These are phyloP conservation scores for Sarcodon sp. DNA, from an alignment of 768 basidiomycete genomes.

Conservation along the genomic window DNA sequence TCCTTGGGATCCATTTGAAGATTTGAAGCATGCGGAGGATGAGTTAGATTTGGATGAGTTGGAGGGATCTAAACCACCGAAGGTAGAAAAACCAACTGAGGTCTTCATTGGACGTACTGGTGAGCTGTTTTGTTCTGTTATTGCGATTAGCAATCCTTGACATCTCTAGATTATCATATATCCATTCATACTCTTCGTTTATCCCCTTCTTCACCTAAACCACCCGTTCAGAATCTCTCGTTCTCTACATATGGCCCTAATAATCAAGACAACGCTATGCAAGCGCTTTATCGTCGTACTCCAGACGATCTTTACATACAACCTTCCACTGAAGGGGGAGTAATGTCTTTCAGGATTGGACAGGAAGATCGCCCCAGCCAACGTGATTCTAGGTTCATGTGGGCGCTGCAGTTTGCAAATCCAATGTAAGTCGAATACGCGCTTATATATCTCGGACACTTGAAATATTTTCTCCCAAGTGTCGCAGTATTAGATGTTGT, in stretches of 20 bases:
- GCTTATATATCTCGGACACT: background rate
- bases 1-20: slow-evolving; percentile 60
- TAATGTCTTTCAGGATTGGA: slow-evolving; percentile 54
- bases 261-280: slow-evolving; percentile 65
- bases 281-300: slow-evolving; percentile 61
- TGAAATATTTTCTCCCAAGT: slow-evolving; percentile 21
- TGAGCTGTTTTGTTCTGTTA: slow-evolving; percentile 17
- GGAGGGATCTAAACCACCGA: slow-evolving; percentile 32
- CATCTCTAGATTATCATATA: slow-evolving; percentile 70
- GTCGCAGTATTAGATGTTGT: slow-evolving; percentile 80
- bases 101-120: slow-evolving; percentile 59
- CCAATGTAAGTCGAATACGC: slow-evolving; percentile 44
- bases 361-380: slow-evolving; percentile 15
- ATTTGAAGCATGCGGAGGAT: slow-evolving; percentile 14
- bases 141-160: slow-evolving; percentile 7
- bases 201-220: slow-evolving; percentile 18
- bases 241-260: slow-evolving; percentile 93
- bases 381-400: slow-evolving; percentile 30
- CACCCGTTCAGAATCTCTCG: slow-evolving; percentile 65
- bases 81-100: slow-evolving; percentile 19
- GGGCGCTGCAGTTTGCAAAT: slow-evolving; percentile 44
- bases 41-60: slow-evolving; percentile 42
- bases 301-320: slow-evolving; percentile 77
- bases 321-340: slow-evolving; percentile 63
- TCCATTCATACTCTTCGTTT: slow-evolving; percentile 58